phyloP scores from a whole-genome alignment of 441 rosid species.

The Erodium trifolium region DNA sequence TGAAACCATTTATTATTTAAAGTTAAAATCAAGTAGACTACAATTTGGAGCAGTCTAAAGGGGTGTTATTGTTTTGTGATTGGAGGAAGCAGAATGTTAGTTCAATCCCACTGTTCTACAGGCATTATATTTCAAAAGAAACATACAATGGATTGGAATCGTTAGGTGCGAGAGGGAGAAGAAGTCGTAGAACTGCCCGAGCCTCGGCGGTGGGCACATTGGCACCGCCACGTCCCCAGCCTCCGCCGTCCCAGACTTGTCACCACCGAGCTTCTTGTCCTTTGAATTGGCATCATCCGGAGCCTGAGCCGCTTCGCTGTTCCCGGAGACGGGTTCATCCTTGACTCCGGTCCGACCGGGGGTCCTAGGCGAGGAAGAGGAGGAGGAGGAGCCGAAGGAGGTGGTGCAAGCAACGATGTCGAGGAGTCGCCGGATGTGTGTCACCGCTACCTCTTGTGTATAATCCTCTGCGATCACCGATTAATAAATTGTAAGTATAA shows the following conservation, averaged over 20 bases:
- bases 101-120: too few species aligned
- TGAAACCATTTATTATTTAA: too few species aligned
- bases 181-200: slow-evolving; percentile 65
- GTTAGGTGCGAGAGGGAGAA: slow-evolving; percentile 61
- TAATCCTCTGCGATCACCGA: slow-evolving; percentile 44
- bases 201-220: slow-evolving; percentile 61
- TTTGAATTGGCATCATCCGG: slow-evolving; percentile 18
- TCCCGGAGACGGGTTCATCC: too few species aligned
- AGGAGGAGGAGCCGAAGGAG: slow-evolving; percentile 39
- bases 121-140: background rate
- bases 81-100: too few species aligned
- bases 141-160: slow-evolving; percentile 56
- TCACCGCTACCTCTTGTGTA: slow-evolving; percentile 45
- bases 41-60: background rate
- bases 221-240: slow-evolving; percentile 39
- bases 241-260: slow-evolving; percentile 7
- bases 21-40: background rate
- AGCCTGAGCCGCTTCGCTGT: background rate
- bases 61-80: background rate
- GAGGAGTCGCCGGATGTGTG: slow-evolving; percentile 59
- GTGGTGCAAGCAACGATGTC: slow-evolving; percentile 71
- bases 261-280: slow-evolving; percentile 12
- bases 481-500: too few species aligned
- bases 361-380: slow-evolving; percentile 32
- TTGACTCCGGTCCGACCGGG: slow-evolving; percentile 22